Percentiles rank a stretch among this genome's conserved stretches.
phyloP scores from a whole-genome alignment of 257 asterid species.

The Phtheirospermum japonicum region DNA sequence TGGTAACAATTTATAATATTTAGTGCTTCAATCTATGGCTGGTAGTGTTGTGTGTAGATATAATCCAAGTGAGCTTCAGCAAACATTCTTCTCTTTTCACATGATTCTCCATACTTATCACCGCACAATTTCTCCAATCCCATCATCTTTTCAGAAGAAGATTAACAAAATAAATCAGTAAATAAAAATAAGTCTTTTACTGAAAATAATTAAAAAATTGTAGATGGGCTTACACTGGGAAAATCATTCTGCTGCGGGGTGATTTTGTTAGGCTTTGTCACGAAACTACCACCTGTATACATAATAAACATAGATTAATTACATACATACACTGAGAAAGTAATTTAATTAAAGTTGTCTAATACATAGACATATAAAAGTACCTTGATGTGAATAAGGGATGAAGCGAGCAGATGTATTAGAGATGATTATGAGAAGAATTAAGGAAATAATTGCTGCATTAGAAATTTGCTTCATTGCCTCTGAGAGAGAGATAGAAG shows the following conservation, averaged over 20 bases:
- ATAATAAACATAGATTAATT: neutral
- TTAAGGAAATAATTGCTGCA: constrained; percentile 10
- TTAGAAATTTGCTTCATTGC: constrained; percentile 30
- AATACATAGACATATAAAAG: neutral
- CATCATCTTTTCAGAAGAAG: constrained; percentile 38
- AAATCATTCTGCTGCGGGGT: constrained; percentile 32
- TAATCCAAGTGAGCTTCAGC: constrained; percentile 72
- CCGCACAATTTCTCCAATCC: constrained; percentile 44
- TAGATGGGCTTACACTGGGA: constrained; percentile 40
- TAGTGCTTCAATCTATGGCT: constrained; percentile 23
- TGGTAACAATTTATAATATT: too few species aligned
- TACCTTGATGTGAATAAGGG: constrained; percentile 27
- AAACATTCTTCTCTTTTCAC: constrained; percentile 54
- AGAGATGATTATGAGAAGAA: constrained; percentile 30
- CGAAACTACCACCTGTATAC: constrained; percentile 19
- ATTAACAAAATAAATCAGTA: neutral
- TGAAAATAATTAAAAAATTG: neutral
- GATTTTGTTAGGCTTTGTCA: constrained; percentile 12
- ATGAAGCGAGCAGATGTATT: constrained; percentile 27
- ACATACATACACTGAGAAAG: too few species aligned
- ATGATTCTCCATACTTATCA: constrained; percentile 37
- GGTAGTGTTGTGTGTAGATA: constrained; percentile 56
- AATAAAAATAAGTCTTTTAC: too few species aligned
- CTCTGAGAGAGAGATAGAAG: constrained; percentile 13
- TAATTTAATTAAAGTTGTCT: too few species aligned